These are phyloP conservation scores for Letharia lupina DNA, from an alignment of 495 filamentous ascomycete species.

Conservation along the genomic window DNA sequence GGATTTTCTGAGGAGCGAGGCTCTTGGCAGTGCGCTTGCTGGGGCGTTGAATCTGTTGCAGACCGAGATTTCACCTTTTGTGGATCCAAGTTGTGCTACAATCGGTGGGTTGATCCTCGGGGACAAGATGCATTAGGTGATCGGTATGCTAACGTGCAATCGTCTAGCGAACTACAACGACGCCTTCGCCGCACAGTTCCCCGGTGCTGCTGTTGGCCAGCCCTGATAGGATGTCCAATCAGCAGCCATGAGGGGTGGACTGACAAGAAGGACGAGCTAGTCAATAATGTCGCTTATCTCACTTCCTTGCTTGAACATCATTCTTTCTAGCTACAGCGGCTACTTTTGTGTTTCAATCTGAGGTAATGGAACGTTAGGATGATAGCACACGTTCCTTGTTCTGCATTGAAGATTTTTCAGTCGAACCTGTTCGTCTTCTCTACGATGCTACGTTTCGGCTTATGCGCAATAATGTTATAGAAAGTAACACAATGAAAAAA, in stretches of 20 bases:
- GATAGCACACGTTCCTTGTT: too few species aligned
- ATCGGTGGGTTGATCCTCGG: constrained; percentile 7
- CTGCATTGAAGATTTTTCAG: too few species aligned
- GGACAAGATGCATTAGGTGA: not conserved
- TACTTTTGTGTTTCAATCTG: too few species aligned
- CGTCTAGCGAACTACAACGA: constrained; percentile 18
- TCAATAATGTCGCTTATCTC: too few species aligned
- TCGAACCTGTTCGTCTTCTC: too few species aligned
- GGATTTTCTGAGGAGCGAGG: constrained; percentile 31
- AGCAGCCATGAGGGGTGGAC: not conserved
- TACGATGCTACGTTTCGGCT: too few species aligned
- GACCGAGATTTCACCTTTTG: constrained; percentile 11
- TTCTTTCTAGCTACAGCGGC: too few species aligned
- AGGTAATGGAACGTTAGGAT: too few species aligned
- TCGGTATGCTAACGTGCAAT: not conserved
- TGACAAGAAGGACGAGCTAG: too few species aligned
- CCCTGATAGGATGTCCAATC: not conserved
- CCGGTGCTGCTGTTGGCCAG: constrained; percentile 20
- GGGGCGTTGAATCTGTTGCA: constrained; percentile 18
- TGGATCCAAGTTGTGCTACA: constrained; percentile 18
- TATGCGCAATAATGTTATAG: too few species aligned
- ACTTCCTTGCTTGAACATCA: too few species aligned
- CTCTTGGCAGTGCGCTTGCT: constrained; percentile 11
- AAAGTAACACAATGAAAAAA: too few species aligned
- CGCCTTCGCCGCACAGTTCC: constrained; percentile 17